Evolutionary conservation across 2,329 filamentous ascomycete genomes (phyloP), one percentile per base, ranked within the genome.

Genomic region (Paramyrothecium roridum): DNA sequence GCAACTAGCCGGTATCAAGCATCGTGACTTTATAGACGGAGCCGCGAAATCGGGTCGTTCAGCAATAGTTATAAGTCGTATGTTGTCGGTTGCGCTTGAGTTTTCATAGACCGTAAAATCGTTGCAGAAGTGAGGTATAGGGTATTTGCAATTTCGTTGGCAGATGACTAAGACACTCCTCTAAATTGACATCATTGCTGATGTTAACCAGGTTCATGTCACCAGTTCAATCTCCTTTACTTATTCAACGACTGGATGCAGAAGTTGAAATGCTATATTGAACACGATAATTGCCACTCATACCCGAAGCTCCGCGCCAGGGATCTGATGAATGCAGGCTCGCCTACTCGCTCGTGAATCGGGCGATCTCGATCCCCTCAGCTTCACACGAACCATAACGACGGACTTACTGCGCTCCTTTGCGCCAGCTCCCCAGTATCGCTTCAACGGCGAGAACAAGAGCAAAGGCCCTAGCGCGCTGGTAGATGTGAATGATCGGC

Each of bases 331-430:
- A 71, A 87, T 88, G 85, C 78, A 93, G 91, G 86, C 84, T 69
- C 85, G 87, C 70, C 78, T 96, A 58, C 80, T 95, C 71, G 85
- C 90, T 70, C 87, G 91, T 74, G 86, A 89, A 69, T 80, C 86
- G 58, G 90, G 91, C 74, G 81, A 81, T 65, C 73, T 91, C 57
- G 75, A 78, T 60, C 83, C 86, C 50, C 80, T 83, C 63, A 78
- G 79, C 49, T 84, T 96, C 62, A 82, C 87, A 63, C 80, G 83
- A 60, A 80, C 84, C 19, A 82, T 90, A 65, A 86, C 84, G 21
- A 82, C 84, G 16, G 80, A 82, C 34, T 81, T 92, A 56, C 74
- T 93, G 48, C 83, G 82, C 59, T 83, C 85, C n/a, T 84, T 96
- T 58, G 84, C 87, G 51, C 81, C 86, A 3, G 84, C 82, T 48